Conservation (phyloP, 2,329 filamentous ascomycete genomes). For the Dactylonectria macrodidyma region DNA sequence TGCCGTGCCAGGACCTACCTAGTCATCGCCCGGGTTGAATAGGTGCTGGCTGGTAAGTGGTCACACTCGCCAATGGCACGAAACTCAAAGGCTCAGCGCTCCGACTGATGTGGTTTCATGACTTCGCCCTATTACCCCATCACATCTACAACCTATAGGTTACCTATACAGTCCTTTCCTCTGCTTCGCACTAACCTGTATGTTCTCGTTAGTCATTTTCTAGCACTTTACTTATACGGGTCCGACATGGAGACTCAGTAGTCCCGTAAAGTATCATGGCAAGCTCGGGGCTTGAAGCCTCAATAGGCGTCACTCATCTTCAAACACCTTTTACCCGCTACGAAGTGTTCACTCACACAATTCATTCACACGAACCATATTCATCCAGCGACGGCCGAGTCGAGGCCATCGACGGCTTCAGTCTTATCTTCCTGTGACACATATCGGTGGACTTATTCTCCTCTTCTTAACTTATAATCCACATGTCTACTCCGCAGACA, state of each 20-base stretch:
- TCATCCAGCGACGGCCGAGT: background rate
- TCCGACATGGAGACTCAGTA: slow-evolving; percentile 6
- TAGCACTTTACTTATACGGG: slow-evolving; percentile 6
- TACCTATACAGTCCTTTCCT: background rate
- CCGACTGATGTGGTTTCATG: background rate
- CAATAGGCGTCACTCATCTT: slow-evolving; percentile 1
- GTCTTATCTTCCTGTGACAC: background rate
- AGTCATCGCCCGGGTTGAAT: too few relatives aligned
- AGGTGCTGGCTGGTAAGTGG: background rate
- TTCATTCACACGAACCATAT: background rate
- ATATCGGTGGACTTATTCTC: slow-evolving; percentile 9
- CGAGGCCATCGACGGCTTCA: background rate
- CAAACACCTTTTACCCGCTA: background rate
- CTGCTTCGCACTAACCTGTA: background rate
- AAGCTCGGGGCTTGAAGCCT: slow-evolving; percentile 10
- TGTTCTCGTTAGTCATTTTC: background rate
- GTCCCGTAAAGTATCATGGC: background rate
- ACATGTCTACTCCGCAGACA: slow-evolving; percentile 20
- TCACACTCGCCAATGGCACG: background rate
- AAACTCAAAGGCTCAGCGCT: background rate
- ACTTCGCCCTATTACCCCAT: background rate
- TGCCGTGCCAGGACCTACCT: background rate
- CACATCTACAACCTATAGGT: background rate
- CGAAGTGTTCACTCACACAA: background rate
- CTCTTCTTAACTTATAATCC: background rate